Evolutionary conservation across 1,139 yeast genomes (phyloP), one percentile per base, ranked within the genome.

Genomic region (Debaryomycetaceae sp.): DNA sequence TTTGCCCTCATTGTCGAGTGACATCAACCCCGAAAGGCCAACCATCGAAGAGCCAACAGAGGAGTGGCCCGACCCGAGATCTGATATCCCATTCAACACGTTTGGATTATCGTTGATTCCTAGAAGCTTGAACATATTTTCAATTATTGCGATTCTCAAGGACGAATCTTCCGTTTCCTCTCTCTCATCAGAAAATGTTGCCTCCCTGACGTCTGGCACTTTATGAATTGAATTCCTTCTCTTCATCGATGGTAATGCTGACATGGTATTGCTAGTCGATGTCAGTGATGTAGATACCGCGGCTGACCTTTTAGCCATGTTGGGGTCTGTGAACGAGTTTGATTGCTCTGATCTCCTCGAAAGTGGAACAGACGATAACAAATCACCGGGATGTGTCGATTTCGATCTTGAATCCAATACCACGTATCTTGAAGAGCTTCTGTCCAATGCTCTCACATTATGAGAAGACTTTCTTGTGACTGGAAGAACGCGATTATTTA

Each of bases 151-250:
- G 29, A 77, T 70, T 39, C 90, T 72, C 37, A 88, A 65, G 0
- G 88, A 78, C 0, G 82, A 71, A 41, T 88, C 96, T 52, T 87
- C 95, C 0, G 87, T 83, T 54, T 87, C 96, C 50, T 85, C 89
- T 6, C 64, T 54, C 40, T 82, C 84, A 29, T 79, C 81, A 8
- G 83, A 76, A 47, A 84, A 81, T 1, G 68, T 63, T 34, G 75
- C 59, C 33, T 68, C 69, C 36, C 67, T 59, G 3, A 65, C 50
- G n/a, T 67, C 69, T 20, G 62, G 45, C 13, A 47, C 38, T 27
- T 41, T 37, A 38, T 36, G 38, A 29, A 27, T 36, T 1, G 29
- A 23, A 3, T 24, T 20, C 24, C 24, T 24, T 24, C 33, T 36
- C 41, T 24, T 24, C 6, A 37, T 29, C 13, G 29, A 29, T 8